phyloP scores from a whole-genome alignment of 192 early-diverging fungal species.

The Backusella parvicylindrica region DNA sequence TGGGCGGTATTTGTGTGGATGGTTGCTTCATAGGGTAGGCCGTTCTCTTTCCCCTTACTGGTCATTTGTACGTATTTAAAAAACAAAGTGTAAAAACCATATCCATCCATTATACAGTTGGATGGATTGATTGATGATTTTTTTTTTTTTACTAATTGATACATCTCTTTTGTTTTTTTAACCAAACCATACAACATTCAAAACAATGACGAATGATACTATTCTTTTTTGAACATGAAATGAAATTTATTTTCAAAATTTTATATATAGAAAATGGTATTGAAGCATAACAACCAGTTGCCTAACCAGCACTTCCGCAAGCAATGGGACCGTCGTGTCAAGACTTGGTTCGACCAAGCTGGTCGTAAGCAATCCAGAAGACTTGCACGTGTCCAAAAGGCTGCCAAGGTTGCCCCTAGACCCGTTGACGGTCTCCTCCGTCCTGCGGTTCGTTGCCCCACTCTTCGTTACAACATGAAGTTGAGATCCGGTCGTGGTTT shows the following conservation, averaged over 20 bases:
- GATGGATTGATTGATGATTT: background rate
- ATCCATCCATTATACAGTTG: background rate
- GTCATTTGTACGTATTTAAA: conserved; percentile 23
- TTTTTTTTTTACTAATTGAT: background rate
- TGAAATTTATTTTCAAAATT: background rate
- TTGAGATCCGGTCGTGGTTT: conserved; percentile 96
- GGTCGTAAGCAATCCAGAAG: conserved; percentile 93
- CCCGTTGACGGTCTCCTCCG: conserved; percentile 95
- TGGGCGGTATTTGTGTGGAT: conserved; percentile 1
- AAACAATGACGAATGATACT: background rate
- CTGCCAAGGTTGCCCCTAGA: conserved; percentile 91
- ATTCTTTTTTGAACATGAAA: background rate
- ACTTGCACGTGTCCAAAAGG: conserved; percentile 89
- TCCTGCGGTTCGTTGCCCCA: conserved; percentile 95
- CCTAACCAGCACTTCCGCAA: conserved; percentile 98
- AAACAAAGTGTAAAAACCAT: conserved; percentile 4
- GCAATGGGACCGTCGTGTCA: conserved; percentile 95
- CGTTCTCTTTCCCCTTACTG: conserved; percentile 31
- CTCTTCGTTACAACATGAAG: conserved; percentile 98
- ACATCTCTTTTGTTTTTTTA: background rate
- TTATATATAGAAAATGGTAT: conserved; percentile 34
- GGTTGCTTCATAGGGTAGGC: background rate
- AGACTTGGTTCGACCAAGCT: conserved; percentile 99
- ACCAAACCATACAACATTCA: background rate
- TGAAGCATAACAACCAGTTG: conserved; percentile 95